A percentile compares a stretch with the other conserved stretches of the same genome.
These are phyloP conservation scores for Rosa rugosa DNA, from an alignment of 306 rosid species.

Conservation along the genomic window DNA sequence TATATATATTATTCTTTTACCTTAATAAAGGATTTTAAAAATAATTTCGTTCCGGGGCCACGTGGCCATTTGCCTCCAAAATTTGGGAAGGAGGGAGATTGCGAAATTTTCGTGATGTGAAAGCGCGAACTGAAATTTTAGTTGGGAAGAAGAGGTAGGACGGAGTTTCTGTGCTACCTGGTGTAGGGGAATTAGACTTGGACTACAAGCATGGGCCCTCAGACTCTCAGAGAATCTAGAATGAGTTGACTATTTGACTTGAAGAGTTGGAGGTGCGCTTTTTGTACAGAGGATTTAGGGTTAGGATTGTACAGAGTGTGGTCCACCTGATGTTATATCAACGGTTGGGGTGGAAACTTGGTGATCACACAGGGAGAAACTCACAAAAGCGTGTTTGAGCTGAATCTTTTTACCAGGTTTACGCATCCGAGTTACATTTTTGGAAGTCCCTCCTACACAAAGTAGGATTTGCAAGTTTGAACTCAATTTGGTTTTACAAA, in stretches of 20 bases:
- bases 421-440: no score
- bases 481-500: no score
- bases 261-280: neutral
- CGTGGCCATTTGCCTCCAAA: conserved; percentile 29
- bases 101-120: neutral
- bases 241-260: neutral
- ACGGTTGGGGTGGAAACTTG: no score
- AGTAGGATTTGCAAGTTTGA: no score
- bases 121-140: conserved; percentile 33
- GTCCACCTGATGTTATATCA: no score
- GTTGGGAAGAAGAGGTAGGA: conserved; percentile 3
- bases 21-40: neutral
- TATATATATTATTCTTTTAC: neutral
- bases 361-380: no score
- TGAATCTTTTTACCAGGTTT: no score
- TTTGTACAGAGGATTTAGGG: neutral
- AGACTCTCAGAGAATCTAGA: neutral
- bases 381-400: no score
- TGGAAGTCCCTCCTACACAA: no score
- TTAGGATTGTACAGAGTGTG: neutral
- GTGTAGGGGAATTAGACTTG: neutral
- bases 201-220: neutral
- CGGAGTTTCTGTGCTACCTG: conserved; percentile 6
- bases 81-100: conserved; percentile 22
- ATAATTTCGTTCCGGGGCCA: neutral